Evolutionary conservation across 805 yeast species (phyloP).

Genomic region (Zygosaccharomyces pseudorouxii): DNA sequence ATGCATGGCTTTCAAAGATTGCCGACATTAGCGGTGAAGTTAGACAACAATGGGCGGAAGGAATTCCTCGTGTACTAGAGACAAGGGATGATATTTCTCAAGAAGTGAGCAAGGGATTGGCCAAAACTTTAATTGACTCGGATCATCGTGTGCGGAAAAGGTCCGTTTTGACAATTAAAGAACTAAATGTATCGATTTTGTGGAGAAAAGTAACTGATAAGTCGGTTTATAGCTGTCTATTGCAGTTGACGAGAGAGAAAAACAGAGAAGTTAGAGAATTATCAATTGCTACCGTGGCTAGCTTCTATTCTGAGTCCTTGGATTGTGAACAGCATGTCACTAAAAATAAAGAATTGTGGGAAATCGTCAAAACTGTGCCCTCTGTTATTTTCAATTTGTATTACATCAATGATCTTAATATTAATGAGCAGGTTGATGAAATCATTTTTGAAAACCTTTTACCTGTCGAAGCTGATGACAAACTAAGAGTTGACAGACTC

Average conservation of each 20-base stretch:
- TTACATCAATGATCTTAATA: conserved; percentile 66
- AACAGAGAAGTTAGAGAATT: conserved; percentile 57
- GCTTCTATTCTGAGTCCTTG: conserved; percentile 49
- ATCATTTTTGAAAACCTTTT: conserved; percentile 55
- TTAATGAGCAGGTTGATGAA: conserved; percentile 62
- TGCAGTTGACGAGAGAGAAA: conserved; percentile 68
- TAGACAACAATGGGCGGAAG: conserved; percentile 65
- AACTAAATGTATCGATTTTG: conserved; percentile 45
- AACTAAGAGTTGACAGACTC: conserved; percentile 49
- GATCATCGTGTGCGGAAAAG: conserved; percentile 67
- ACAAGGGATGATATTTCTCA: conserved; percentile 42
- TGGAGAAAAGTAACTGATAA: conserved; percentile 45
- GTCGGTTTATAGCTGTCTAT: conserved; percentile 48
- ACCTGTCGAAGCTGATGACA: conserved; percentile 47
- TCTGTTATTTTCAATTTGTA: conserved; percentile 57
- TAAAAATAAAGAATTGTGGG: conserved; percentile 27
- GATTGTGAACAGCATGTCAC: conserved; percentile 17
- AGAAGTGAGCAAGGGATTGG: conserved; percentile 54
- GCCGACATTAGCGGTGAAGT: conserved; percentile 63
- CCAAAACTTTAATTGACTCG: conserved; percentile 67
- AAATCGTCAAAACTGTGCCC: conserved; percentile 48
- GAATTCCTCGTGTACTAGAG: conserved; percentile 45
- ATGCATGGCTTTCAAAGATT: conserved; percentile 69
- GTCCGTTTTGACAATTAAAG: conserved; percentile 50
- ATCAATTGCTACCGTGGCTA: conserved; percentile 51